Evolutionary conservation across 805 yeast species (phyloP).

Genomic region (Torulaspora franciscae): DNA sequence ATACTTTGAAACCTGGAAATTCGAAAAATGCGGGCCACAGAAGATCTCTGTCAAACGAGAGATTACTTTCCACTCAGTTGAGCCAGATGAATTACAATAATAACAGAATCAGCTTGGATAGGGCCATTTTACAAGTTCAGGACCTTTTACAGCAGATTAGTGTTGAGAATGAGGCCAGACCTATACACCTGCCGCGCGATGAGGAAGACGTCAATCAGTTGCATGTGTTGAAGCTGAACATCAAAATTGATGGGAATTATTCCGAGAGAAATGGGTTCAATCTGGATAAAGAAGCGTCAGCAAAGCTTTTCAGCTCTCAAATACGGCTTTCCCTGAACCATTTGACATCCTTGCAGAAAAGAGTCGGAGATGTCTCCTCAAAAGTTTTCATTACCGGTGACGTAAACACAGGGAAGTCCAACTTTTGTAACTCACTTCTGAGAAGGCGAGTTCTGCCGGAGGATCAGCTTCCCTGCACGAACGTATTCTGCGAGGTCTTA

Average conservation of each 20-base stretch:
- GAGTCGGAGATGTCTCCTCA: conserved; percentile 87
- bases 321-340: conserved; percentile 63
- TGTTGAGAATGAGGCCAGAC: conserved; percentile 53
- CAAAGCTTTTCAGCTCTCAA: conserved; percentile 65
- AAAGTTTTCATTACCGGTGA: conserved; percentile 97
- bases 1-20: conserved; percentile 5
- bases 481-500: conserved; percentile 89
- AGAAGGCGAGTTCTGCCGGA: conserved; percentile 78
- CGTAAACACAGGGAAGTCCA: conserved; percentile 91
- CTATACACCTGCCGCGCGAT: conserved; percentile 56
- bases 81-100: conserved; percentile 75
- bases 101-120: conserved; percentile 58
- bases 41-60: conserved; percentile 21
- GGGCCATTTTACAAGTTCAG: conserved; percentile 52
- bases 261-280: conserved; percentile 40
- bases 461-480: conserved; percentile 97
- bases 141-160: conserved; percentile 49
- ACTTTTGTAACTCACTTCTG: conserved; percentile 86
- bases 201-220: conserved; percentile 29
- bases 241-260: conserved; percentile 28
- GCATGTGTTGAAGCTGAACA: conserved; percentile 24
- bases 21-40: conserved; percentile 6
- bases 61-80: conserved; percentile 39
- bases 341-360: conserved; percentile 61
- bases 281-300: conserved; percentile 63